phyloP scores from a whole-genome alignment of 2,329 filamentous ascomycete genomes.

The Aquanectria penicillioides region DNA sequence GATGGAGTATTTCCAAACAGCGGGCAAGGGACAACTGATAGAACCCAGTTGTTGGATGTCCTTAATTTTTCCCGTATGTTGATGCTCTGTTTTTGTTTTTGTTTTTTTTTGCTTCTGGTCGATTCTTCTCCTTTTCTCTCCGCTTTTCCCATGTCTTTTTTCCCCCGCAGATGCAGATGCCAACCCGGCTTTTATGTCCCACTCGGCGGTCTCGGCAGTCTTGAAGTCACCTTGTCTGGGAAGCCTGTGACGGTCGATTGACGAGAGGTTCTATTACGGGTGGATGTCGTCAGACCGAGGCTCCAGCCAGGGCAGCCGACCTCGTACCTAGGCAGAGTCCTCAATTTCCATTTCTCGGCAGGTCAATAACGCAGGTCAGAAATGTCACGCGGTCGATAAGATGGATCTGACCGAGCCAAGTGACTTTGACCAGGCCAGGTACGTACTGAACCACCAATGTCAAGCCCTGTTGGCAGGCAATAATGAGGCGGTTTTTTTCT shows the following conservation, averaged over 20 bases:
- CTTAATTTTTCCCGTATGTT: not conserved
- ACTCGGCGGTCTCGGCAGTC: conserved; percentile 19
- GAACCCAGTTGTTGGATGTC: not conserved
- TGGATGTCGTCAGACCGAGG: conserved; percentile 25
- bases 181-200: conserved; percentile 20
- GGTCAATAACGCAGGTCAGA: not conserved
- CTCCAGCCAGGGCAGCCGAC: conserved; percentile 4
- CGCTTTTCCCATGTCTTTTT: not conserved
- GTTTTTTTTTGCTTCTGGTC: not conserved
- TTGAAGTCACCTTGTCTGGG: not conserved
- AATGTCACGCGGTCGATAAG: conserved; percentile 15
- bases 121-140: not conserved
- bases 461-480: conserved; percentile 2
- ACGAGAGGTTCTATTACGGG: conserved; percentile 3
- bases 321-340: conserved; percentile 8
- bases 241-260: conserved; percentile 21
- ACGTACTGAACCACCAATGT: not conserved
- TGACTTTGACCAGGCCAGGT: conserved; percentile 2
- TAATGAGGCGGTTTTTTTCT: conserved; percentile 8
- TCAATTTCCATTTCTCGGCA: not conserved
- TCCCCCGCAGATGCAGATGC: conserved; percentile 22
- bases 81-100: not conserved
- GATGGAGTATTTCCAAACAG: not conserved
- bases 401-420: conserved; percentile 22
- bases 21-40: conserved; percentile 5